Conservation (phyloP, 192 early-diverging fungal genomes). For the Coemansia sp. region DNA sequence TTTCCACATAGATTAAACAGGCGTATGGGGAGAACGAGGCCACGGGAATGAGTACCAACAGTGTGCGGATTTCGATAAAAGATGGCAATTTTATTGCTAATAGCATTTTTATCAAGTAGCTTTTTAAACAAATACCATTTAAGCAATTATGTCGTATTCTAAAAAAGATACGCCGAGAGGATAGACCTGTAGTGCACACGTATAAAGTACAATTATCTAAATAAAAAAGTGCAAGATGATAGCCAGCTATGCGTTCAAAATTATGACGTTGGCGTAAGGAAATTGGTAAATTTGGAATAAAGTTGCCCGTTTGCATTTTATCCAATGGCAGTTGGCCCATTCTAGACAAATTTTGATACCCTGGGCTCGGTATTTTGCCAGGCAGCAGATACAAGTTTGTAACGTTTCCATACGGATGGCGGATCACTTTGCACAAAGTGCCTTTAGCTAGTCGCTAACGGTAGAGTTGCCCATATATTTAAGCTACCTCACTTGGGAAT, state of each 20-base stretch:
- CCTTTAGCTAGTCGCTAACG: no score
- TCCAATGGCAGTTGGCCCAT: neutral
- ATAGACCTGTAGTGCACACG: no score
- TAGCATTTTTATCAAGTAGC: neutral
- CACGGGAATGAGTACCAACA: neutral
- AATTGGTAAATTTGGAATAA: slow-evolving; percentile 5
- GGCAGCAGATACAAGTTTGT: slow-evolving; percentile 7
- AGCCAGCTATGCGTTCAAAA: slow-evolving; percentile 5
- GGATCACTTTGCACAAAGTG: neutral
- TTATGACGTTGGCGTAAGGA: slow-evolving; percentile 10
- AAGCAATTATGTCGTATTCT: neutral
- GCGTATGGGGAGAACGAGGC: neutral
- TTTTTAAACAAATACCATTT: neutral
- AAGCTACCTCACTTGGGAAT: no score
- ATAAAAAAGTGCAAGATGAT: neutral
- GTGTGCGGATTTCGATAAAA: neutral
- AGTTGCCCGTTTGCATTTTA: slow-evolving; percentile 6
- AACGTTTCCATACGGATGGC: slow-evolving; percentile 22
- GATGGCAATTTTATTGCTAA: neutral
- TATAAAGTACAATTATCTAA: neutral
- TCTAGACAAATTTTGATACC: neutral
- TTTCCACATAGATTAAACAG: neutral
- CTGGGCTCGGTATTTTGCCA: slow-evolving; percentile 3
- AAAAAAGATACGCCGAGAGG: no score
- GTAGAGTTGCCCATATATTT: no score